These are phyloP conservation scores for Deinandra increscens DNA, from an alignment of 129 eudicot species.

Conservation along the genomic window DNA sequence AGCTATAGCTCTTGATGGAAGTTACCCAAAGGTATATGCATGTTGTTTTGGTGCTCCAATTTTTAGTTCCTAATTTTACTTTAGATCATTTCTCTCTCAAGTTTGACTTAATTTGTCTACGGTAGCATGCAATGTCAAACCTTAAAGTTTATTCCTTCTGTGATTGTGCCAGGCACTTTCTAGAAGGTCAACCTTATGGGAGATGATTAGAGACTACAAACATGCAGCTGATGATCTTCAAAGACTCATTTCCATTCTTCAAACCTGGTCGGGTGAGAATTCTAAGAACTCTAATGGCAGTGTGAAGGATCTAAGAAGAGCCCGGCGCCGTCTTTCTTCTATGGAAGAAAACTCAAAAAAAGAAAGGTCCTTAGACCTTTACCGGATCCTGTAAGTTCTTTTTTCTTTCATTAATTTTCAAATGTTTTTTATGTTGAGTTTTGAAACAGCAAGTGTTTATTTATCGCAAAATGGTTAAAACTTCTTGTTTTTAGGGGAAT, in stretches of 20 bases:
- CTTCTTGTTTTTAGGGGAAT: constrained; percentile 57
- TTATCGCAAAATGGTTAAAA: background rate
- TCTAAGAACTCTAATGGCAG: constrained; percentile 49
- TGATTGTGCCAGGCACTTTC: constrained; percentile 69
- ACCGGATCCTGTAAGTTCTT: constrained; percentile 74
- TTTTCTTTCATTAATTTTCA: background rate
- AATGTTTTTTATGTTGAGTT: background rate
- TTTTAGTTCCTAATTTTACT: background rate
- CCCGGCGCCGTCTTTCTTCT: constrained; percentile 61
- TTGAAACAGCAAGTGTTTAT: background rate
- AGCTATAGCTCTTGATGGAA: constrained; percentile 84
- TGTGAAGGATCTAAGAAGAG: constrained; percentile 60
- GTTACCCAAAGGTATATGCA: constrained; percentile 68
- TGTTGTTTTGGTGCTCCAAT: constrained; percentile 15
- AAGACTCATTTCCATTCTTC: constrained; percentile 57
- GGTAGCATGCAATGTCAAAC: background rate
- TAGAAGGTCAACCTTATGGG: constrained; percentile 90
- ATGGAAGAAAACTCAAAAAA: constrained; percentile 62
- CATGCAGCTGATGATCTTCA: constrained; percentile 75
- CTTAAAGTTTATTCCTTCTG: constrained; percentile 13
- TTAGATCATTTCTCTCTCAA: constrained; percentile 1
- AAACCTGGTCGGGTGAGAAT: constrained; percentile 42
- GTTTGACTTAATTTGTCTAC: constrained; percentile 6
- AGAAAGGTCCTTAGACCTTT: constrained; percentile 58
- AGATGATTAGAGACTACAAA: constrained; percentile 86